Base-by-base conservation (phyloP, 1,284 basidiomycete species). In the Waitea zeae region DNA sequence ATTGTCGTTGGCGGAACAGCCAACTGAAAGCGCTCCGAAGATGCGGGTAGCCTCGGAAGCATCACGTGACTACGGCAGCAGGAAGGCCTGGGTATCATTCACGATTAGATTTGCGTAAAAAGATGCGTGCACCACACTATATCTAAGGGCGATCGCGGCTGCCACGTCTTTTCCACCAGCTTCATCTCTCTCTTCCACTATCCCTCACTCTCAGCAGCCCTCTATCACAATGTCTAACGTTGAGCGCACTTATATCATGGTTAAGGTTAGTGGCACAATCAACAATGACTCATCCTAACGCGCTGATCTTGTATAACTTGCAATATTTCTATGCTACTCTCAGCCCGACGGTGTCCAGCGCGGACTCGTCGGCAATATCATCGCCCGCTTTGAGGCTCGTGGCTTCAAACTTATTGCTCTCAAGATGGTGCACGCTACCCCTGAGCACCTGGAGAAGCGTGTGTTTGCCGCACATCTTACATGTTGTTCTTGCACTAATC, bases 331-430 rank as follows among this genome's bases (percentile, higher is more conserved):
- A n/a, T n/a, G n/a, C n/a, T n/a, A n/a, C n/a, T n/a, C n/a, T n/a
- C 35, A 93, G 88, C 89, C 90, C 50, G 90, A 96, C 63, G 90
- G 90, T 57, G 92, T 96, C 66, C 87, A 95, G 64, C 84, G 90
- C 50, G 77, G 75, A 47, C 82, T 96, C 62, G 71, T 93, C 55
- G 90, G 92, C 55, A 80, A 89, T 62, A 90, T 93, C 72, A 82
- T 90, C 56, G 49, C 64, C 51, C 75, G 90, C 49, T 96, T 96
- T 61, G 90, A 96, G 70, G 74, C 81, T 64, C 86, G 89, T 46
- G 92, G 90, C 48, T 95, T 77, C 78, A 92, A 95, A 67, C 75
- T 90, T 48, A 64, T 78, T 51, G 90, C 90, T 38, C 64, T 93
- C 53, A 92, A 93, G 66, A 64, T 92, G 51, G 73, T 74, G 42